A percentile compares a stretch with the other conserved stretches of the same genome.
Conservation (phyloP, 2,329 filamentous ascomycete species). For the Phoma herbarum region DNA sequence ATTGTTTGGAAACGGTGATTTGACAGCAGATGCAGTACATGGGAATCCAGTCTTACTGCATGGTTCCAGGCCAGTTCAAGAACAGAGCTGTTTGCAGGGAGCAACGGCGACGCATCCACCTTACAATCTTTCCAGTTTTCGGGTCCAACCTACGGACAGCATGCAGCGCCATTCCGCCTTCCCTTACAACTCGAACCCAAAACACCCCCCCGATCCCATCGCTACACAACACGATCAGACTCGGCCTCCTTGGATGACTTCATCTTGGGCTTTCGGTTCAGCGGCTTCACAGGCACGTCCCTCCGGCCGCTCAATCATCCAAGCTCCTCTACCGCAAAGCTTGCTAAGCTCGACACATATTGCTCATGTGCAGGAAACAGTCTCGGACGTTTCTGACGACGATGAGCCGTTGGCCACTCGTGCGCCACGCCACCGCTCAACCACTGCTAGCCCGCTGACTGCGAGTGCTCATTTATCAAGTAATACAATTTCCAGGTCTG, state of each 20-base stretch:
- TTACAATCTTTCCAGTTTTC: too few species aligned
- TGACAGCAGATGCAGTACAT: constrained; percentile 4
- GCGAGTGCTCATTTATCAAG: neutral
- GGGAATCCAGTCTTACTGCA: neutral
- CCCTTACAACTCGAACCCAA: neutral
- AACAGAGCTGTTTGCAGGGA: neutral
- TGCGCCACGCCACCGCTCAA: constrained; percentile 16
- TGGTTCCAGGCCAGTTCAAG: neutral
- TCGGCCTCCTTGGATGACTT: neutral
- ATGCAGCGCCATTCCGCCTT: neutral
- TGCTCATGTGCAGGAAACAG: too few species aligned
- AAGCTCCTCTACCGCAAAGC: neutral
- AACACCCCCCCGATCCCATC: neutral
- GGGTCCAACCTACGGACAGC: neutral
- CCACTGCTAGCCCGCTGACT: neutral
- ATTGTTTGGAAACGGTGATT: neutral
- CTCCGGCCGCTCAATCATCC: neutral
- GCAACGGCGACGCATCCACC: neutral
- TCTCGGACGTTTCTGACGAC: constrained; percentile 28
- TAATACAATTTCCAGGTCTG: neutral
- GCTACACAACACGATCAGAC: neutral
- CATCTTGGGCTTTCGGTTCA: neutral
- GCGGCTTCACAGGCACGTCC: neutral
- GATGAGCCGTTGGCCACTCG: constrained; percentile 30
- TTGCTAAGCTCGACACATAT: neutral